Evolutionary conservation across 2,329 filamentous ascomycete genomes (phyloP).

Genomic region (Penicillium digitatum): DNA sequence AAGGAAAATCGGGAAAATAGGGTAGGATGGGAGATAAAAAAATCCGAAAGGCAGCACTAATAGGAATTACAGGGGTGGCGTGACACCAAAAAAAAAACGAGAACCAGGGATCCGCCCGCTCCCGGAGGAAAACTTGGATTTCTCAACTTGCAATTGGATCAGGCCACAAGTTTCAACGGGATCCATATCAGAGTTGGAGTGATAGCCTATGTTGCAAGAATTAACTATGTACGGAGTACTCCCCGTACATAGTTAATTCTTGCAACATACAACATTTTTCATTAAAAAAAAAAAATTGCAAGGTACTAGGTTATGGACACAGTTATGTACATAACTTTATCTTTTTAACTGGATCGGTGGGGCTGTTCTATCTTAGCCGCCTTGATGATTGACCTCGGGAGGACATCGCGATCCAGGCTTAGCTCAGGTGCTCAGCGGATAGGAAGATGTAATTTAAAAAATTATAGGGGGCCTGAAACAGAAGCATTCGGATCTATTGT

Average conservation of each 20-base stretch:
- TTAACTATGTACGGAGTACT: too few species aligned
- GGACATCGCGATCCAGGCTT: neutral
- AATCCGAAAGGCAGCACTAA: neutral
- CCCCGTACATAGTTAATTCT: too few species aligned
- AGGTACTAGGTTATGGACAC: neutral
- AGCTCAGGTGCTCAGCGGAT: neutral
- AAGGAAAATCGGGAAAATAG: neutral
- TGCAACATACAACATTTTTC: neutral
- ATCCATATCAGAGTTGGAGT: neutral
- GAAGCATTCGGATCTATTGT: neutral
- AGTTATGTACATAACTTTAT: neutral
- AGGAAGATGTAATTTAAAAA: too few species aligned
- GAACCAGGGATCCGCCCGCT: constrained; percentile 15
- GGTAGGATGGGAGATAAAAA: neutral
- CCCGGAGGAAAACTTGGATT: constrained; percentile 13
- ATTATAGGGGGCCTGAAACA: too few species aligned
- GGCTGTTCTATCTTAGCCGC: neutral
- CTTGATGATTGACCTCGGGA: neutral
- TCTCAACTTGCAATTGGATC: neutral
- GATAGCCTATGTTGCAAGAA: neutral
- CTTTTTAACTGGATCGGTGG: neutral
- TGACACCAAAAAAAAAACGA: constrained; percentile 15
- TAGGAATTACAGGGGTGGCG: constrained; percentile 21
- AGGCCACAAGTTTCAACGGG: neutral
- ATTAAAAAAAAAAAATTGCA: neutral